phyloP scores from a whole-genome alignment of 208 protist genomes.

The Crithidia acanthocephali region DNA sequence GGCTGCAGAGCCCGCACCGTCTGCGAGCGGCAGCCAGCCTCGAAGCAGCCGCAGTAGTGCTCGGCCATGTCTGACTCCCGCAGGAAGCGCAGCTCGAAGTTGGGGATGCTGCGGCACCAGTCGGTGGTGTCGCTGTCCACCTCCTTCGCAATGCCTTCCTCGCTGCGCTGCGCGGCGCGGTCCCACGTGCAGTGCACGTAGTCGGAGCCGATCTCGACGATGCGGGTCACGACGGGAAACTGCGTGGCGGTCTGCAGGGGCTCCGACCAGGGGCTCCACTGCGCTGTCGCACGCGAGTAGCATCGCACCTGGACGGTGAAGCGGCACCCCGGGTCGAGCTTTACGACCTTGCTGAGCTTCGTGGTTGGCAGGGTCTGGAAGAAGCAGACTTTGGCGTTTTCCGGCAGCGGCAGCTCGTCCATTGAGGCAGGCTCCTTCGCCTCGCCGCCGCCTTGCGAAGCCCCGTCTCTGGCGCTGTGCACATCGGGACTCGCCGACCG shows the following conservation, averaged over 20 bases:
- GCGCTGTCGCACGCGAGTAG: slow-evolving; percentile 30
- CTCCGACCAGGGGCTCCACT: slow-evolving; percentile 81
- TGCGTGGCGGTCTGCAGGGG: slow-evolving; percentile 58
- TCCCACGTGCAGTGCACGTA: slow-evolving; percentile 85
- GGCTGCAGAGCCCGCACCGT: slow-evolving; percentile 72
- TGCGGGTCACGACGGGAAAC: slow-evolving; percentile 52
- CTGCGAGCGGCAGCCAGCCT: slow-evolving; percentile 57
- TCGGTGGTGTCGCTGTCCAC: slow-evolving; percentile 46
- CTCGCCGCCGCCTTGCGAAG: not conserved
- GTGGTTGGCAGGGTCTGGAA: slow-evolving; percentile 53
- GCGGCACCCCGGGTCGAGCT: slow-evolving; percentile 60
- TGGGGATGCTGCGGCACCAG: slow-evolving; percentile 50
- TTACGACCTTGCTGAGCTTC: slow-evolving; percentile 78
- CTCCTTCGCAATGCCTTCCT: slow-evolving; percentile 48
- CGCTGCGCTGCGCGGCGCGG: slow-evolving; percentile 45
- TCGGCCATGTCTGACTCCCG: slow-evolving; percentile 74
- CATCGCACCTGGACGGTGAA: slow-evolving; percentile 71
- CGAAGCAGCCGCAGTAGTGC: slow-evolving; percentile 29
- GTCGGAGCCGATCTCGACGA: slow-evolving; percentile 85
- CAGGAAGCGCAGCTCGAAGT: slow-evolving; percentile 81
- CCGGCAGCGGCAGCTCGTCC: slow-evolving; percentile 27
- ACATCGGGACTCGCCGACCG: not conserved
- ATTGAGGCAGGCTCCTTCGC: slow-evolving; percentile 8
- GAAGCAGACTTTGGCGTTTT: slow-evolving; percentile 30
- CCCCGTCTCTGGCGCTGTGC: not conserved